phyloP scores from a whole-genome alignment of 2,329 filamentous ascomycete genomes.

The Hymenoscyphus occultus region DNA sequence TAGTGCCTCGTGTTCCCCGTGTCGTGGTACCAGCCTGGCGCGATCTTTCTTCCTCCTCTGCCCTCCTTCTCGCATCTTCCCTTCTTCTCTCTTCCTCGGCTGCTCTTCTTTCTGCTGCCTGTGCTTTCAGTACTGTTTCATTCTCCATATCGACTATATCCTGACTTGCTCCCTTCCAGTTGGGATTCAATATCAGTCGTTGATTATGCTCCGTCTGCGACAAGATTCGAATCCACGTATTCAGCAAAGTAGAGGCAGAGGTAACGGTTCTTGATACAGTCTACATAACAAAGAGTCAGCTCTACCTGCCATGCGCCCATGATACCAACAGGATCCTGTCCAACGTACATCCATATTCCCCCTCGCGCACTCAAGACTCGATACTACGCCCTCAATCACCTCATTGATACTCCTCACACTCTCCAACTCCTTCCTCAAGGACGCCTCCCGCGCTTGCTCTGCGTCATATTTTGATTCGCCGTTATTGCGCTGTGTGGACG shows the following conservation, averaged over 20 bases:
- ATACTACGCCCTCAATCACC: slow-evolving; percentile 76
- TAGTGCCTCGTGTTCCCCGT: slow-evolving; percentile 35
- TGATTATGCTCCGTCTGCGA: slow-evolving; percentile 98
- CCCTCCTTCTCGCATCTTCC: slow-evolving; percentile 64
- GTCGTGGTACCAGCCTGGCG: slow-evolving; percentile 42
- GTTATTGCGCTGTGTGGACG: slow-evolving; percentile 33
- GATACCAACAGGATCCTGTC: too few relatives aligned
- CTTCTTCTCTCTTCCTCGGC: slow-evolving; percentile 75
- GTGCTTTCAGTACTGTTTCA: slow-evolving; percentile 69
- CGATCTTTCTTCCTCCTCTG: slow-evolving; percentile 56
- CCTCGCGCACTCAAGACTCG: slow-evolving; percentile 67
- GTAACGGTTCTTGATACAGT: slow-evolving; percentile 82
- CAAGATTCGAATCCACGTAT: slow-evolving; percentile 93
- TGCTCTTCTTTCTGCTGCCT: slow-evolving; percentile 73
- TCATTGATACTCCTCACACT: slow-evolving; percentile 83
- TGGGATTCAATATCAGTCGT: slow-evolving; percentile 79
- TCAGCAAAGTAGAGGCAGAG: slow-evolving; percentile 84
- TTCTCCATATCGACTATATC: slow-evolving; percentile 85
- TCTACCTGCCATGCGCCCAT: not conserved
- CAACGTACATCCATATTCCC: slow-evolving; percentile 70
- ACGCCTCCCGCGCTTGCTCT: slow-evolving; percentile 68
- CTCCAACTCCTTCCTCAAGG: slow-evolving; percentile 74
- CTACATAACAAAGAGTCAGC: slow-evolving; percentile 41
- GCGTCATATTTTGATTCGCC: slow-evolving; percentile 55
- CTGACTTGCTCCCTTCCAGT: slow-evolving; percentile 84